Conservation (phyloP, 108 stramenopile genomes). For the Discostella pseudostelligera region DNA sequence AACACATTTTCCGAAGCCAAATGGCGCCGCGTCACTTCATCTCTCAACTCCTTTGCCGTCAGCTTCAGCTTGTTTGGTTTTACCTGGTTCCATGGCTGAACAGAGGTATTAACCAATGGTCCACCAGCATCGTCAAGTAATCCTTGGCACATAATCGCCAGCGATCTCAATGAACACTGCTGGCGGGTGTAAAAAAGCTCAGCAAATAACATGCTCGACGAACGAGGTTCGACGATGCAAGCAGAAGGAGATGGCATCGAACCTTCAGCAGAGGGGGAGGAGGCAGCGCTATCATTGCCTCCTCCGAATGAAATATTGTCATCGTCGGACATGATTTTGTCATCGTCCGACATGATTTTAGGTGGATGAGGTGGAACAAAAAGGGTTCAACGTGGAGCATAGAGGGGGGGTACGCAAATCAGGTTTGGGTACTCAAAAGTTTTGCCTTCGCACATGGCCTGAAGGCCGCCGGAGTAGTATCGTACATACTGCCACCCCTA, state of each 20-base stretch:
- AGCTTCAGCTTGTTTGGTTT: background rate
- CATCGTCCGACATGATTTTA: too few relatives aligned
- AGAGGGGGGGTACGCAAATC: too few relatives aligned
- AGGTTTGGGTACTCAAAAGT: too few relatives aligned
- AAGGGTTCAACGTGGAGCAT: too few relatives aligned
- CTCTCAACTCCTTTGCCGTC: background rate
- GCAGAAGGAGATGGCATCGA: background rate
- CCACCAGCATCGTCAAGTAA: background rate
- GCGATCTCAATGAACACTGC: too few relatives aligned
- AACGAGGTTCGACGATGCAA: background rate
- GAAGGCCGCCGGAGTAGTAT: too few relatives aligned
- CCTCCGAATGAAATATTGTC: background rate
- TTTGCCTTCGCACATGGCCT: too few relatives aligned
- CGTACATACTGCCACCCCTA: too few relatives aligned
- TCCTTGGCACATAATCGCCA: background rate
- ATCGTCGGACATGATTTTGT: background rate
- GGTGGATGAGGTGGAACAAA: too few relatives aligned
- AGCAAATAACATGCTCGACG: too few relatives aligned
- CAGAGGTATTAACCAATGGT: background rate
- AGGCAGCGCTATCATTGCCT: too few relatives aligned
- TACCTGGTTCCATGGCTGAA: background rate
- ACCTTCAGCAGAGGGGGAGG: conserved; percentile 1
- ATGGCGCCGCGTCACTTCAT: background rate
- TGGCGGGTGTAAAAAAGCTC: too few relatives aligned
- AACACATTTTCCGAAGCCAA: background rate